Conservation (phyloP, 495 filamentous ascomycete genomes). For the Cetradonia linearis region DNA sequence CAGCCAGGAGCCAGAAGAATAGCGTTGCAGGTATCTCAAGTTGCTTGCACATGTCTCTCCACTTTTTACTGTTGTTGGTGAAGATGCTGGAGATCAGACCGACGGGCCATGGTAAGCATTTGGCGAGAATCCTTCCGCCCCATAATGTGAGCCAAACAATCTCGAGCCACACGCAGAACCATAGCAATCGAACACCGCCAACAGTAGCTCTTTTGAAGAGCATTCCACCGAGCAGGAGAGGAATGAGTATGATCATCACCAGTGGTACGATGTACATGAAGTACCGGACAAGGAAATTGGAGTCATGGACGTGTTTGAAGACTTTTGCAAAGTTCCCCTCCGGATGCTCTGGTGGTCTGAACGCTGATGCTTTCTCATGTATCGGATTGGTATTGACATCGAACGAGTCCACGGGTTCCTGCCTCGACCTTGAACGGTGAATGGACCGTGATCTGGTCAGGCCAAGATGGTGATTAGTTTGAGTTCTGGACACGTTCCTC, state of each 20-base stretch:
- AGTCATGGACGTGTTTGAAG: constrained; percentile 58
- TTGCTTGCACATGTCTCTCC: constrained; percentile 79
- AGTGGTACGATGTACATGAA: constrained; percentile 77
- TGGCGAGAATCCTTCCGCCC: constrained; percentile 68
- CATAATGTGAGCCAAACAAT: constrained; percentile 89
- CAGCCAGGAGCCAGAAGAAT: constrained; percentile 87
- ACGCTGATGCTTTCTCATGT: constrained; percentile 58
- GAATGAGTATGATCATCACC: constrained; percentile 63
- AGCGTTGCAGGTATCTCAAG: constrained; percentile 78
- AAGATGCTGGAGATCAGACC: constrained; percentile 61
- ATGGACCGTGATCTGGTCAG: constrained; percentile 35
- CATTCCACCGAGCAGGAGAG: constrained; percentile 66
- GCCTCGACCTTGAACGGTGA: constrained; percentile 36
- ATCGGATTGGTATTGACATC: constrained; percentile 64
- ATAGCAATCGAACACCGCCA: constrained; percentile 68
- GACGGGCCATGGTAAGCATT: constrained; percentile 59
- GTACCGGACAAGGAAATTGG: constrained; percentile 72
- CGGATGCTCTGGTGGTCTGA: constrained; percentile 59
- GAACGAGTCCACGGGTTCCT: constrained; percentile 72
- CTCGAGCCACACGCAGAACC: constrained; percentile 94
- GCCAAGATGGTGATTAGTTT: constrained; percentile 33
- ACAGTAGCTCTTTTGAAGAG: constrained; percentile 53
- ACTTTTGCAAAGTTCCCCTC: constrained; percentile 49
- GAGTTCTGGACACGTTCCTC: constrained; percentile 51
- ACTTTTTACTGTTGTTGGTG: constrained; percentile 86